A percentile compares a stretch with the other conserved stretches of the same genome.
Evolutionary conservation across 345 rosid species (phyloP).

Genomic region (Syzygium aromaticum): DNA sequence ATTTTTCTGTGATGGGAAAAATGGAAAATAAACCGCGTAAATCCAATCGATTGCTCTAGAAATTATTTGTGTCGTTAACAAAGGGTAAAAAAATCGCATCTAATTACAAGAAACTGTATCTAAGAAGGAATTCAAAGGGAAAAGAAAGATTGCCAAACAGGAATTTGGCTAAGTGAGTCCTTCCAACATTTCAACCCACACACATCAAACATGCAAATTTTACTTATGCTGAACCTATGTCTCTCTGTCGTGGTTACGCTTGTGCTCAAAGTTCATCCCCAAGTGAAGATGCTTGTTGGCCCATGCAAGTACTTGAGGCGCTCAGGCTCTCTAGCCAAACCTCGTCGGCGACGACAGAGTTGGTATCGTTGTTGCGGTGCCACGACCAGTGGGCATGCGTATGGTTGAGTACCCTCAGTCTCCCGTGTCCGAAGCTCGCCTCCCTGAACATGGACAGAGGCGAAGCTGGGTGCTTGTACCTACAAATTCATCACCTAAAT

Average conservation of each 20-base stretch:
- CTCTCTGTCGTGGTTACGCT: background rate
- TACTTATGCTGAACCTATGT: background rate
- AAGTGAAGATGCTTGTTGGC: background rate
- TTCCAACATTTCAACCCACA: background rate
- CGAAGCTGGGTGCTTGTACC: constrained; percentile 49
- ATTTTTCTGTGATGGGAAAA: background rate
- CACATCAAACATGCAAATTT: background rate
- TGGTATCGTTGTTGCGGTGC: constrained; percentile 64
- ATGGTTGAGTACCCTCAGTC: constrained; percentile 35
- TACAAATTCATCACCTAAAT: constrained; percentile 1
- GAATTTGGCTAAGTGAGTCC: background rate
- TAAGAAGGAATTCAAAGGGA: background rate
- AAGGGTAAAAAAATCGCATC: background rate
- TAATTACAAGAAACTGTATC: background rate
- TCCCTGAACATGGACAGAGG: constrained; percentile 47
- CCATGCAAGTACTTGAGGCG: constrained; percentile 18
- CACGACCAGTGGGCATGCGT: constrained; percentile 73
- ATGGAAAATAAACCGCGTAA: background rate
- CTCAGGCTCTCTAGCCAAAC: constrained; percentile 43
- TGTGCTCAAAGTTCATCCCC: constrained; percentile 31
- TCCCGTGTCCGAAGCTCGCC: constrained; percentile 77
- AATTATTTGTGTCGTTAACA: background rate
- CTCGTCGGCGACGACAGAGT: constrained; percentile 40
- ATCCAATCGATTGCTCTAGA: background rate
- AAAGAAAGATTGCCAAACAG: background rate